Conservation (phyloP, 2,329 filamentous ascomycete species). For the Teratosphaeria epicoccoides region DNA sequence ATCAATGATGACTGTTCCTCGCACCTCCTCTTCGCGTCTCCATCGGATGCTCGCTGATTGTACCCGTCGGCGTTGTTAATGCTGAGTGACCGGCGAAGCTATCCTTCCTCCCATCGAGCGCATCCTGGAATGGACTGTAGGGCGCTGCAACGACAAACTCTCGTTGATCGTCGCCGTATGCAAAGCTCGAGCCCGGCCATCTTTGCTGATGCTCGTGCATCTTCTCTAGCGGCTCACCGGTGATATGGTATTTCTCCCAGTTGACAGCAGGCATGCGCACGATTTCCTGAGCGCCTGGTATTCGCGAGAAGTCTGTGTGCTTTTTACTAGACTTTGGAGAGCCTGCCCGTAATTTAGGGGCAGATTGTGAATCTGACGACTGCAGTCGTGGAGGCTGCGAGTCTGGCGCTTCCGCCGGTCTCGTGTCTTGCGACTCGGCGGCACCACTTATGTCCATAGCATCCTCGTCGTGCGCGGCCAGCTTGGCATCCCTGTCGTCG, state of each 20-base stretch:
- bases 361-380: neutral
- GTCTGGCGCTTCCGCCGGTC: conserved; percentile 15
- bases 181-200: conserved; percentile 39
- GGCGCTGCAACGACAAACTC: conserved; percentile 47
- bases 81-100: conserved; percentile 9
- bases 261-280: conserved; percentile 83
- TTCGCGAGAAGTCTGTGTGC: conserved; percentile 43
- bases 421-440: conserved; percentile 6
- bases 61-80: conserved; percentile 10
- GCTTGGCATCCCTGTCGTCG: conserved; percentile 17
- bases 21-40: conserved; percentile 12
- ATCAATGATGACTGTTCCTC: neutral
- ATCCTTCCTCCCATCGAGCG: conserved; percentile 12
- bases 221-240: conserved; percentile 72
- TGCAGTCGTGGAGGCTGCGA: conserved; percentile 8
- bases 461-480: conserved; percentile 19
- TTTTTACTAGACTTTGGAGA: neutral
- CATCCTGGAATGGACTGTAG: conserved; percentile 43
- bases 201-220: conserved; percentile 69
- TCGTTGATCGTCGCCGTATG: conserved; percentile 21
- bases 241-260: conserved; percentile 89
- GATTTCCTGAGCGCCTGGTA: conserved; percentile 71
- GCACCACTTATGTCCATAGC: conserved; percentile 17
- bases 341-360: conserved; percentile 3
- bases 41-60: conserved; percentile 21